Percentiles rank a stretch among this genome's conserved stretches.
Evolutionary conservation across 208 protist genomes (phyloP).

Genomic region (Leishmania aethiopica): DNA sequence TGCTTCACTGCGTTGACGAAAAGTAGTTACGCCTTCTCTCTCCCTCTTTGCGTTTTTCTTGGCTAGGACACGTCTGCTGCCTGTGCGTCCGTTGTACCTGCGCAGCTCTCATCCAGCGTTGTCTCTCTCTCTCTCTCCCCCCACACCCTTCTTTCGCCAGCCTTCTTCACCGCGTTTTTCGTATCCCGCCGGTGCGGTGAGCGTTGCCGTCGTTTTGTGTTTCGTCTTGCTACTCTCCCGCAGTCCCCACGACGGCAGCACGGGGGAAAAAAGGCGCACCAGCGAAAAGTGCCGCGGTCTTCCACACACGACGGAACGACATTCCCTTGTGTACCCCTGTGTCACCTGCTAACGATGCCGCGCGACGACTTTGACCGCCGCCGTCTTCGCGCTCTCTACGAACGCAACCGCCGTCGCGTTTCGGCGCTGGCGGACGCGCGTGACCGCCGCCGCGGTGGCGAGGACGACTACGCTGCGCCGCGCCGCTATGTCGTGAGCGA

Average conservation of each 20-base stretch:
- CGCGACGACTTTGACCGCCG: slow-evolving; percentile 78
- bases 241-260: background rate
- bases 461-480: slow-evolving; percentile 58
- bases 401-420: slow-evolving; percentile 78
- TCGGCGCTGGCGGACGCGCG: slow-evolving; percentile 74
- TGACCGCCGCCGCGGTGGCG: slow-evolving; percentile 53
- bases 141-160: background rate
- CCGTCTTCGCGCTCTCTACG: slow-evolving; percentile 79
- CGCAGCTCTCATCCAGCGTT: background rate
- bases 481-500: slow-evolving; percentile 84
- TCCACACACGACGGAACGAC: background rate
- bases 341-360: slow-evolving; percentile 35
- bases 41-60: background rate
- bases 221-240: background rate
- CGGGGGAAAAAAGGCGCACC: background rate
- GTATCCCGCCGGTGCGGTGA: background rate
- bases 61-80: background rate
- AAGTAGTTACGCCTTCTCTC: background rate
- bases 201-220: background rate
- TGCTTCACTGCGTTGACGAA: background rate
- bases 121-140: background rate
- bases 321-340: too few relatives aligned
- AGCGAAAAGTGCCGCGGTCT: background rate
- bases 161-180: background rate
- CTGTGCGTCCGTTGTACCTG: background rate